phyloP scores from a whole-genome alignment of 257 asterid species.

The Solanum clarkiae region DNA sequence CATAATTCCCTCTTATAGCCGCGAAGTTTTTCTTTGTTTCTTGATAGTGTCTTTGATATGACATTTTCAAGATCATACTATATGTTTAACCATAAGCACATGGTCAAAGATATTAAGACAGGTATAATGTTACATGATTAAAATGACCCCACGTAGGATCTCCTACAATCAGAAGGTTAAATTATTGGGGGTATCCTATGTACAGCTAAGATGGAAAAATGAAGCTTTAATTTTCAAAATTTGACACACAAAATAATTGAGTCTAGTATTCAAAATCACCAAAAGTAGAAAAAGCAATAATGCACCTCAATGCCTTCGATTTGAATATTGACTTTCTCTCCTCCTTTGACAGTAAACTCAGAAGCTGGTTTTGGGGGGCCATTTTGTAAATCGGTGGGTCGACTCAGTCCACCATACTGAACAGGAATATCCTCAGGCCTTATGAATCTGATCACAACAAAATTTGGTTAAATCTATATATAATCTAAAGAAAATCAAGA shows the following conservation, averaged over 20 bases:
- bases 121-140: not conserved
- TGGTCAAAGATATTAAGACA: not conserved
- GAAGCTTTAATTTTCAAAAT: not conserved
- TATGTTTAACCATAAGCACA: not conserved
- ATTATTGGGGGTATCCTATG: not conserved
- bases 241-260: not conserved
- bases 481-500: not conserved
- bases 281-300: not conserved
- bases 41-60: no score
- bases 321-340: constrained; percentile 86
- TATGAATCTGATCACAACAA: constrained; percentile 34
- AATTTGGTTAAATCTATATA: not conserved
- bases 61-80: no score
- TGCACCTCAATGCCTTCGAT: constrained; percentile 94
- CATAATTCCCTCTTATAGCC: not conserved
- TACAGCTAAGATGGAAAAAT: not conserved
- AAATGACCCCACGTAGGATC: not conserved
- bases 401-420: constrained; percentile 84
- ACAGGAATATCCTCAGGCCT: constrained; percentile 77
- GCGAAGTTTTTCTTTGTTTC: not conserved
- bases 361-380: constrained; percentile 87
- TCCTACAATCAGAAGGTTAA: not conserved
- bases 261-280: not conserved
- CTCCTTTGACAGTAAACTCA: constrained; percentile 75
- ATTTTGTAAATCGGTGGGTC: constrained; percentile 34